A percentile compares a stretch with the other conserved stretches of the same genome.
phyloP scores from a whole-genome alignment of 208 protist genomes.

The Leishmania major region DNA sequence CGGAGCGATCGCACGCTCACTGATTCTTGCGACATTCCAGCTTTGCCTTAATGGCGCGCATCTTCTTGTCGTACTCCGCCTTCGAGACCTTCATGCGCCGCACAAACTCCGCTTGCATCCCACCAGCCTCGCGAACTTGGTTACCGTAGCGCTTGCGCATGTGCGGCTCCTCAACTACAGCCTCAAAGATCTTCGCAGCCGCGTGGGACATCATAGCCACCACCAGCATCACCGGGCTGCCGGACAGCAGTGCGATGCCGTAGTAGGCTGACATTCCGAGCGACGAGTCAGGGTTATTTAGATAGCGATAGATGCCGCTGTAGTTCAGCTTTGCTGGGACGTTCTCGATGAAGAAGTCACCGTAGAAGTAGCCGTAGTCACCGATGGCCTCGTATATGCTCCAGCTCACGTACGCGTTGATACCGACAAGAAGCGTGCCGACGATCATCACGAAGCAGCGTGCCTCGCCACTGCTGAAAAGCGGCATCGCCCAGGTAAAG shows the following conservation, averaged over 20 bases:
- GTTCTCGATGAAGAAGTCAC: conserved; percentile 84
- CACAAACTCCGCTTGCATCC: conserved; percentile 59
- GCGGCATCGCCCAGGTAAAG: conserved; percentile 46
- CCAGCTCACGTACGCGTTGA: conserved; percentile 86
- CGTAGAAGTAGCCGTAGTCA: conserved; percentile 95
- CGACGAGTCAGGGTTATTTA: conserved; percentile 94
- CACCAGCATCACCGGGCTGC: conserved; percentile 66
- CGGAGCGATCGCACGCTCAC: not conserved
- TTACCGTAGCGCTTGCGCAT: conserved; percentile 60
- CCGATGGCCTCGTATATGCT: conserved; percentile 88
- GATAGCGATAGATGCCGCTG: conserved; percentile 93
- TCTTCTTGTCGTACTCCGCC: conserved; percentile 44
- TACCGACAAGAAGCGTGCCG: conserved; percentile 59
- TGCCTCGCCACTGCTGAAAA: conserved; percentile 40
- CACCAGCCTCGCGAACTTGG: conserved; percentile 48
- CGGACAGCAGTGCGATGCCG: conserved; percentile 86
- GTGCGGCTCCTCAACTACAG: conserved; percentile 82
- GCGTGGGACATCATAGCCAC: conserved; percentile 84
- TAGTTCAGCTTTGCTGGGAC: conserved; percentile 86
- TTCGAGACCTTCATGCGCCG: conserved; percentile 40
- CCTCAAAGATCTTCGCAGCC: conserved; percentile 80
- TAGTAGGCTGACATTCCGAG: conserved; percentile 92
- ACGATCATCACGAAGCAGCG: conserved; percentile 56
- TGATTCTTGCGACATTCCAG: conserved; percentile 38
- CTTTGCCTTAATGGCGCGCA: conserved; percentile 37